Conservation (phyloP, 352 stramenopile genomes). For the Pythium rishiriense region DNA sequence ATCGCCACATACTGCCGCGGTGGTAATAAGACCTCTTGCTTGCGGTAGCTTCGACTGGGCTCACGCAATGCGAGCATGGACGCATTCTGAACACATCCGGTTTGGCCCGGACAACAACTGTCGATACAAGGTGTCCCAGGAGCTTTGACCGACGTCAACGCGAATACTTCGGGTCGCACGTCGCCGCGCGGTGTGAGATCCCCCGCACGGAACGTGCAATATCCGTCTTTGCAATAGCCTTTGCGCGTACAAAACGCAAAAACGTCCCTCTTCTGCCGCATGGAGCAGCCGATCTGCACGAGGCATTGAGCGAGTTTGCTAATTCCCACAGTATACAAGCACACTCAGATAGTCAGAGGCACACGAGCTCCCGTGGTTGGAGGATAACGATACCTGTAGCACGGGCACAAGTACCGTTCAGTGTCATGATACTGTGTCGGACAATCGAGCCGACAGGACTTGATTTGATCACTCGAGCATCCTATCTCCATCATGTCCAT, state of each 20-base stretch:
- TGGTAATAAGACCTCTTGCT: slow-evolving; percentile 54
- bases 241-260: slow-evolving; percentile 69
- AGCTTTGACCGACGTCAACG: slow-evolving; percentile 47
- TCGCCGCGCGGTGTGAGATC: slow-evolving; percentile 60
- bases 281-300: slow-evolving; percentile 59
- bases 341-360: neutral
- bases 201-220: slow-evolving; percentile 61
- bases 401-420: slow-evolving; percentile 57
- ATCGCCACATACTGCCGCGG: slow-evolving; percentile 50
- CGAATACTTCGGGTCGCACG: slow-evolving; percentile 62
- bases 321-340: neutral
- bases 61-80: slow-evolving; percentile 45
- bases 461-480: slow-evolving; percentile 44
- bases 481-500: slow-evolving; percentile 24
- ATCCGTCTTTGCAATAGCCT: slow-evolving; percentile 81
- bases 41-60: slow-evolving; percentile 48
- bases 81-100: slow-evolving; percentile 45
- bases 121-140: slow-evolving; percentile 66
- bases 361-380: neutral
- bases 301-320: slow-evolving; percentile 71
- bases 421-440: slow-evolving; percentile 58
- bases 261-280: slow-evolving; percentile 63
- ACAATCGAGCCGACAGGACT: slow-evolving; percentile 54
- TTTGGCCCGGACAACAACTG: slow-evolving; percentile 49
- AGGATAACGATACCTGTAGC: slow-evolving; percentile 54